Conservation (phyloP, 2,329 filamentous ascomycete genomes). For the Microdochium nivale region DNA sequence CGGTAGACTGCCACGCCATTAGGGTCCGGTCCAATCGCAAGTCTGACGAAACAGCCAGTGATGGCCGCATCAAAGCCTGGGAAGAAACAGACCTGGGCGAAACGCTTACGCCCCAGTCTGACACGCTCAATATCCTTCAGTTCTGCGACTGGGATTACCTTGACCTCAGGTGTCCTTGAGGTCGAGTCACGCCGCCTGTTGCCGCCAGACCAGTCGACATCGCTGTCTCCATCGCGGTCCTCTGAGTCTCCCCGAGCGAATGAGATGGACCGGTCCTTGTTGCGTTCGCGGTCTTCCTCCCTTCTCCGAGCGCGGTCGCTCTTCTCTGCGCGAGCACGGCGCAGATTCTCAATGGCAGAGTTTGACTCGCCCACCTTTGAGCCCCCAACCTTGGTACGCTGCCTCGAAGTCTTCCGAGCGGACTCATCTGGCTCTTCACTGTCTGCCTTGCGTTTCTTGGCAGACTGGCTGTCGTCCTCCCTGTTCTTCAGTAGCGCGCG, state of each 20-base stretch:
- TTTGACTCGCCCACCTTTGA: constrained; percentile 61
- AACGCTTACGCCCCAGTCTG: constrained; percentile 75
- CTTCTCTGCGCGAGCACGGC: constrained; percentile 54
- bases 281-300: constrained; percentile 51
- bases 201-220: constrained; percentile 64
- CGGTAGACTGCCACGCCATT: constrained; percentile 72
- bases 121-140: constrained; percentile 78
- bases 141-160: constrained; percentile 61
- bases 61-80: constrained; percentile 80
- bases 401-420: constrained; percentile 64
- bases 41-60: constrained; percentile 74
- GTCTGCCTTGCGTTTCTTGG: constrained; percentile 70
- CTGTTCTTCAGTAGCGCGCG: constrained; percentile 64
- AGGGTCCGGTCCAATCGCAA: constrained; percentile 72
- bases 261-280: constrained; percentile 37
- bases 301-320: constrained; percentile 55
- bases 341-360: constrained; percentile 63
- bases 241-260: constrained; percentile 27
- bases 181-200: constrained; percentile 37
- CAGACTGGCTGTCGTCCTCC: constrained; percentile 52
- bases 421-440: constrained; percentile 71
- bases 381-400: constrained; percentile 58
- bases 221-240: constrained; percentile 65
- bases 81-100: constrained; percentile 87
- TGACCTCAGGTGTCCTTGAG: constrained; percentile 45